These are phyloP conservation scores for Fusarium sp. DNA, from an alignment of 2,329 filamentous ascomycete genomes.

Conservation along the genomic window DNA sequence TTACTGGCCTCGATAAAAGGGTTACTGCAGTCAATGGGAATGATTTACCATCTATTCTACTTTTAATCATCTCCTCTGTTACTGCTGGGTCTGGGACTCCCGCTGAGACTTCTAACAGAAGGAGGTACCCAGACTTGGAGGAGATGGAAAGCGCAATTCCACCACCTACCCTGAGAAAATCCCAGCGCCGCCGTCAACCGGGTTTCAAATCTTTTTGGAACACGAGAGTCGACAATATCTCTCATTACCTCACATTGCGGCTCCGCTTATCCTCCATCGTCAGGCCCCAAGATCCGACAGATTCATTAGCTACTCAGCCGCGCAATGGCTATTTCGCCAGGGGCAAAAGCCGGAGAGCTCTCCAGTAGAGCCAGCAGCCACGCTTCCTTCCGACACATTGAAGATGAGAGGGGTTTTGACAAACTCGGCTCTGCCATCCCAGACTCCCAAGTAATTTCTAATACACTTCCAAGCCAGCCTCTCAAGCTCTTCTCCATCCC, in stretches of 20 bases:
- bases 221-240: neutral
- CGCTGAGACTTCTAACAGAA: no score
- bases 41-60: no score
- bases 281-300: neutral
- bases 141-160: no score
- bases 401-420: constrained; percentile 27
- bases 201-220: no score
- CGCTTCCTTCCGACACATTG: constrained; percentile 11
- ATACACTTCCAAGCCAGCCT: neutral
- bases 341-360: neutral
- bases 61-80: no score
- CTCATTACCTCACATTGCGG: no score
- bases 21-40: no score
- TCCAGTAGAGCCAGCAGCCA: constrained; percentile 13
- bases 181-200: no score
- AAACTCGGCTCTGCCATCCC: constrained; percentile 19
- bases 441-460: constrained; percentile 22
- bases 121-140: no score
- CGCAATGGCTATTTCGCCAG: constrained; percentile 22
- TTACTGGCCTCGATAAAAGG: no score
- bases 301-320: neutral
- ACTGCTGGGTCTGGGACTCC: no score
- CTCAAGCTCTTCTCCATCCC: constrained; percentile 29
- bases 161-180: no score
- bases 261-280: neutral